A percentile compares a stretch with the other conserved stretches of the same genome.
phyloP scores from a whole-genome alignment of 176 grass and related monocot genomes.

The Aegilops sharonensis region DNA sequence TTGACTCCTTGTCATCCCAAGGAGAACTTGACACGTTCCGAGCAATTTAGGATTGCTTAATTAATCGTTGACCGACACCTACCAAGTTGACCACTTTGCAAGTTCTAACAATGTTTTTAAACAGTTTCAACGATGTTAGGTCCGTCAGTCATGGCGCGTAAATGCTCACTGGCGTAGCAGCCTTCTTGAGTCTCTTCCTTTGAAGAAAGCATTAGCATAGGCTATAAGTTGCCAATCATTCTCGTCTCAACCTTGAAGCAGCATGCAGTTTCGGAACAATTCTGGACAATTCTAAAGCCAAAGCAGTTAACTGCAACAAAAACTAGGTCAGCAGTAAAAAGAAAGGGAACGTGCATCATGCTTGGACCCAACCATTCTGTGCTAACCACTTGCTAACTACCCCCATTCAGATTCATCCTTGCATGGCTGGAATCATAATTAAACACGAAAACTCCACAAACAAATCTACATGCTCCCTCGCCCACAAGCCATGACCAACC shows the following conservation, averaged over 20 bases:
- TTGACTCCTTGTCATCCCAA: background rate
- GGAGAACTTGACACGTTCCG: background rate
- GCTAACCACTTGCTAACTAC: slow-evolving; percentile 62
- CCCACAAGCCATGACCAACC: slow-evolving; percentile 54
- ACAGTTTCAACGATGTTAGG: slow-evolving; percentile 21
- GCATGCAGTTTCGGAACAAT: background rate
- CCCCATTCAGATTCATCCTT: background rate
- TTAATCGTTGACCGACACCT: background rate
- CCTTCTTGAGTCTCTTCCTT: background rate
- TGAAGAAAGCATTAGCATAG: background rate
- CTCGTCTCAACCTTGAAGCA: background rate
- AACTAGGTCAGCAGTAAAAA: no score
- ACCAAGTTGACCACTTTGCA: slow-evolving; percentile 10
- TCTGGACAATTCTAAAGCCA: background rate
- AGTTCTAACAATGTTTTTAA: background rate
- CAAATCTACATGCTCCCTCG: slow-evolving; percentile 19
- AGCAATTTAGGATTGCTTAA: background rate
- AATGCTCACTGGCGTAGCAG: slow-evolving; percentile 22
- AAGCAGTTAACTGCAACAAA: background rate
- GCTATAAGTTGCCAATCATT: background rate
- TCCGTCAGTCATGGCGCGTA: background rate
- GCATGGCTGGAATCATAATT: background rate
- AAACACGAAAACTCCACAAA: background rate
- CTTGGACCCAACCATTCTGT: slow-evolving; percentile 38
- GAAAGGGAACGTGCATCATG: background rate